Base-by-base conservation (phyloP, 2,329 filamentous ascomycete species). In the Pochonia chlamydosporia region DNA sequence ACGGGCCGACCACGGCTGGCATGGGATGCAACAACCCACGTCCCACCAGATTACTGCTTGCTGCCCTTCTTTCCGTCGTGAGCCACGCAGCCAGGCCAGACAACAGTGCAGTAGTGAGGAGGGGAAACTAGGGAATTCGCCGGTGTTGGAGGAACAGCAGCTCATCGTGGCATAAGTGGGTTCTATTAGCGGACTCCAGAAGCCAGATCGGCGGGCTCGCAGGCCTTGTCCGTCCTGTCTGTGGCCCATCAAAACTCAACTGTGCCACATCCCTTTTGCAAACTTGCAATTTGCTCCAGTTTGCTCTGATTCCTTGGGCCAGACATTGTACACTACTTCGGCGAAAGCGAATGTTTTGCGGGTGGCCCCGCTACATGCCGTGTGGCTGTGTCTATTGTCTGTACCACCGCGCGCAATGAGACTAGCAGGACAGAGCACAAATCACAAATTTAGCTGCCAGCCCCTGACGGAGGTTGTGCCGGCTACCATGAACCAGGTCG, bases 291-390 rank as follows among this genome's bases (percentile, higher is more conserved):
- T n/a, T n/a, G n/a, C n/a, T n/a, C n/a, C n/a, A n/a, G n/a, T n/a
- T n/a, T n/a, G n/a, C n/a, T n/a, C n/a, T n/a, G n/a, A n/a, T n/a
- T n/a, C n/a, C n/a, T n/a, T n/a, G n/a, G n/a, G n/a, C n/a, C n/a
- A n/a, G n/a, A n/a, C 26, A 28, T 28, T 13, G 25, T 26, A 11
- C 26, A 30, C 18, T 43, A 25, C n/a, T 24, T 33, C 18, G 36
- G 25, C 14, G 25, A 45, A 31, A 24, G 24, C 23, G 45, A 47
- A 36, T 20, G 39, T 35, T 46, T 44, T 46, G 42, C 49, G 49
- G 52, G 49, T 46, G 46, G 47, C 37, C 47, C 52, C 49, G 49
- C 49, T 39, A 23, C 46, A 52, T 43, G 49, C 48, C 49, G 51
- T 46, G 51, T 53, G 49, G 49, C 51, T 53, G 51, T 52, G 47